These are phyloP conservation scores for Ceratocystiopsis minuta DNA, from an alignment of 2,329 filamentous ascomycete genomes.

Conservation along the genomic window DNA sequence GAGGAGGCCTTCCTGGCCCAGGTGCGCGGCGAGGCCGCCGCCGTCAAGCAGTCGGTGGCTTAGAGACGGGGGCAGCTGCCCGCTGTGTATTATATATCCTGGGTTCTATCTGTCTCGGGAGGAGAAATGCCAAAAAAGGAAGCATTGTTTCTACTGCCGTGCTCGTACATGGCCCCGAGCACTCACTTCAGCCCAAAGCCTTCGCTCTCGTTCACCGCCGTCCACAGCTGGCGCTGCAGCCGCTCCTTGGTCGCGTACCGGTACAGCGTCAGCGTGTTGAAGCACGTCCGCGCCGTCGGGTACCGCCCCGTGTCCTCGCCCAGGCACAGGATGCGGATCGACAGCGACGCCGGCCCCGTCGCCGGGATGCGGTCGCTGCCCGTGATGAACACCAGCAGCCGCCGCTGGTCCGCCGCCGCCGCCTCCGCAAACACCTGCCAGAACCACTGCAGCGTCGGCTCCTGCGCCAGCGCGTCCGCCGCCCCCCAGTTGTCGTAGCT, in stretches of 20 bases:
- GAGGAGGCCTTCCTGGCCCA: slow-evolving; percentile 40
- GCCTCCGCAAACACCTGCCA: slow-evolving; percentile 64
- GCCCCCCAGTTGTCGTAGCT: slow-evolving; percentile 65
- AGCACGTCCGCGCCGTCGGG: slow-evolving; percentile 78
- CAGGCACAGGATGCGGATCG: slow-evolving; percentile 58
- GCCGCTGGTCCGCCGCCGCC: slow-evolving; percentile 50
- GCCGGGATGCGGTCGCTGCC: slow-evolving; percentile 82
- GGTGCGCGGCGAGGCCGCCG: slow-evolving; percentile 32
- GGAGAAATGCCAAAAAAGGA: background rate
- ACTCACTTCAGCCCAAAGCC: slow-evolving; percentile 70
- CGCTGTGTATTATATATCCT: background rate
- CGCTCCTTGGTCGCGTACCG: slow-evolving; percentile 48
- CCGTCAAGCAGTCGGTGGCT: slow-evolving; percentile 18
- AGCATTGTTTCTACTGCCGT: background rate
- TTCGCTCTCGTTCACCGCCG: slow-evolving; percentile 75
- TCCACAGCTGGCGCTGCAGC: slow-evolving; percentile 59
- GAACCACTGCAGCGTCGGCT: slow-evolving; percentile 67
- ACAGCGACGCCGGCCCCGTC: slow-evolving; percentile 63
- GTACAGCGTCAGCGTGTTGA: slow-evolving; percentile 68
- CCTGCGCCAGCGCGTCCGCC: slow-evolving; percentile 34
- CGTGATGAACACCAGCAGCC: slow-evolving; percentile 71
- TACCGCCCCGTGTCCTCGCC: slow-evolving; percentile 59
- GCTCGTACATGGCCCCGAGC: no score
- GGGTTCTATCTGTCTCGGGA: no score
- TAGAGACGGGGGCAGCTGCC: no score